A percentile compares a stretch with the other conserved stretches of the same genome.
Evolutionary conservation across 139 green algal species (phyloP).

Genomic region (Tetraselmis striata): DNA sequence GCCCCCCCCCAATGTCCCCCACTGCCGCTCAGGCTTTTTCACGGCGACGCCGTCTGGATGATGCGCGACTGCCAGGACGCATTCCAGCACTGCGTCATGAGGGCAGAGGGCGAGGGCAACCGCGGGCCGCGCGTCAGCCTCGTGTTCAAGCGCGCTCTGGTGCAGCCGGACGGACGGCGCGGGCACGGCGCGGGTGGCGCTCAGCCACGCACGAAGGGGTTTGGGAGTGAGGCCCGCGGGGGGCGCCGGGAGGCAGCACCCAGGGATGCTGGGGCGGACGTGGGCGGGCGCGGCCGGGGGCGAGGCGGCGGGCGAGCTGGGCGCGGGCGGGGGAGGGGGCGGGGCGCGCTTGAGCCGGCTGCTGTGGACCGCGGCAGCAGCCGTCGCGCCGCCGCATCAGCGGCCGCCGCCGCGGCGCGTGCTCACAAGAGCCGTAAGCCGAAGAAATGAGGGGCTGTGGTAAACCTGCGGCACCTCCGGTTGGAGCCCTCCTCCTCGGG

Average conservation of each 20-base stretch:
- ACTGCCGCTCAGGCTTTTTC: neutral
- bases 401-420: too few relatives aligned
- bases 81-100: constrained; percentile 13
- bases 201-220: neutral
- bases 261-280: neutral
- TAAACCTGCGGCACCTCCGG: too few relatives aligned
- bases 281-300: neutral
- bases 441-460: neutral
- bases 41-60: constrained; percentile 23
- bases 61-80: constrained; percentile 13
- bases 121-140: neutral
- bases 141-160: constrained; percentile 6
- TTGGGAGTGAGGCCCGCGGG: neutral
- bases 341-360: too few relatives aligned
- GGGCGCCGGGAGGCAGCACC: neutral
- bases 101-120: neutral
- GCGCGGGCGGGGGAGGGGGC: neutral
- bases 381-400: neutral
- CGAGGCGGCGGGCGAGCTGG: neutral
- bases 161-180: neutral
- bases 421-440: neutral
- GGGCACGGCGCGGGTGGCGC: neutral
- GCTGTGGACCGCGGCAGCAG: neutral
- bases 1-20: neutral
- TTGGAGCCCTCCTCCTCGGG: too few relatives aligned